These are phyloP conservation scores for Verticillium nubilum DNA, from an alignment of 2,329 filamentous ascomycete species.

Conservation along the genomic window DNA sequence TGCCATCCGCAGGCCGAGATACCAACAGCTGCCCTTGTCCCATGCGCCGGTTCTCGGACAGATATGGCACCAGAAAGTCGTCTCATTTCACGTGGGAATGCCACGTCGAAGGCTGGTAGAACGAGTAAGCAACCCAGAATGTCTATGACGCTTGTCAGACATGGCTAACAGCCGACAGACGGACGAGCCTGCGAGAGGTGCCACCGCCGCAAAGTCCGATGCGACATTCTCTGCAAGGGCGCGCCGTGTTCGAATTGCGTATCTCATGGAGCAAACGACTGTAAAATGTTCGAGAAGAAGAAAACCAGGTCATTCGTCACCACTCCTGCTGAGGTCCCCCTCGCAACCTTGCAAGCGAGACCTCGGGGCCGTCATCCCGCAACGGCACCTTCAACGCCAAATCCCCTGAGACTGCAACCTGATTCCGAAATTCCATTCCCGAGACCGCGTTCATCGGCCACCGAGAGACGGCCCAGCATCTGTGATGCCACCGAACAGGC, in stretches of 20 bases:
- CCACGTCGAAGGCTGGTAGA: constrained; percentile 2
- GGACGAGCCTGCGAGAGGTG: constrained; percentile 40
- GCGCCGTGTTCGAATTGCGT: constrained; percentile 43
- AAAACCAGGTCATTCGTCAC: constrained; percentile 35
- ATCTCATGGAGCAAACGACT: constrained; percentile 32
- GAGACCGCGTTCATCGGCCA: not conserved
- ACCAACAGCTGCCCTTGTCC: not conserved
- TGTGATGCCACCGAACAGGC: constrained; percentile 23
- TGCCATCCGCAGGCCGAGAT: not conserved
- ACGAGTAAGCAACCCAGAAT: constrained; percentile 4
- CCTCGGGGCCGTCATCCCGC: constrained; percentile 24
- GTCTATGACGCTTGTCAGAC: too few species aligned
- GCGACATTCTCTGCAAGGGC: constrained; percentile 40
- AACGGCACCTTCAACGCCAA: constrained; percentile 16
- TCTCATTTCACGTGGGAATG: not conserved
- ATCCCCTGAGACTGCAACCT: not conserved
- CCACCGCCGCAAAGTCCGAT: constrained; percentile 45
- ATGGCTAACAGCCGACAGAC: constrained; percentile 15
- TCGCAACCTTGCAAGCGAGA: constrained; percentile 40
- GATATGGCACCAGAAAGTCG: constrained; percentile 1
- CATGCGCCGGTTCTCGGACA: not conserved
- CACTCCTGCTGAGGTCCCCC: constrained; percentile 12
- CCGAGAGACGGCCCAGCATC: not conserved
- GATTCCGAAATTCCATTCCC: not conserved
- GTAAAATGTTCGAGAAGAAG: constrained; percentile 44